Evolutionary conservation across 768 basidiomycete genomes (phyloP).

Genomic region (Mrakia blollopis): DNA sequence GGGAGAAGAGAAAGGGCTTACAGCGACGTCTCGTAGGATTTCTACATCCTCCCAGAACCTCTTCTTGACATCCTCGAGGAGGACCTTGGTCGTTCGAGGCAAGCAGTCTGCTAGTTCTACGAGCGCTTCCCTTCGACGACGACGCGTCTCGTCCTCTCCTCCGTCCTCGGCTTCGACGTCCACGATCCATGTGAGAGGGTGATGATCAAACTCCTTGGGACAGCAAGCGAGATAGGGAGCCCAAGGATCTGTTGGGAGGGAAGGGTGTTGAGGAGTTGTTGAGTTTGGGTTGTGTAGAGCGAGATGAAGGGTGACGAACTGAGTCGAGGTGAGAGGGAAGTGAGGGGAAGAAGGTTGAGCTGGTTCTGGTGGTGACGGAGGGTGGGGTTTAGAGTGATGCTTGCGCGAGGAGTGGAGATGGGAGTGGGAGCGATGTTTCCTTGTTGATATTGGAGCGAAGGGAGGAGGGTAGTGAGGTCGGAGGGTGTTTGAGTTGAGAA

Average conservation of each 20-base stretch:
- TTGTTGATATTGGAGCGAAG: conserved; percentile 5
- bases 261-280: conserved; percentile 16
- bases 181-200: conserved; percentile 72
- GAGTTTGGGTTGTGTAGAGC: conserved; percentile 51
- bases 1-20: conserved; percentile 6
- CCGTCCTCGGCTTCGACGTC: conserved; percentile 41
- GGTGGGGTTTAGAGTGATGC: background rate
- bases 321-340: conserved; percentile 54
- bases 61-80: conserved; percentile 38
- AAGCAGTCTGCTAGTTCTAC: conserved; percentile 45
- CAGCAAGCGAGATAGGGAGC: conserved; percentile 64
- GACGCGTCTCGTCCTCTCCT: conserved; percentile 36
- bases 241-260: conserved; percentile 44
- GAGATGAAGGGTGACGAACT: conserved; percentile 76
- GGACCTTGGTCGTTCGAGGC: conserved; percentile 32
- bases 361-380: background rate
- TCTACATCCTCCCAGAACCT: conserved; percentile 39
- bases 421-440: background rate
- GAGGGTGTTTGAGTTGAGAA: conserved; percentile 72
- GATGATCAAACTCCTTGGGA: conserved; percentile 64
- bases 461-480: conserved; percentile 53
- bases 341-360: background rate
- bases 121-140: conserved; percentile 34
- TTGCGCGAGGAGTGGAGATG: no score
- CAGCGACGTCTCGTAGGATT: conserved; percentile 31